A percentile compares a stretch with the other conserved stretches of the same genome.
These are phyloP conservation scores for Spathaspora hagerdaliae DNA, from an alignment of 805 yeast species.

Conservation along the genomic window DNA sequence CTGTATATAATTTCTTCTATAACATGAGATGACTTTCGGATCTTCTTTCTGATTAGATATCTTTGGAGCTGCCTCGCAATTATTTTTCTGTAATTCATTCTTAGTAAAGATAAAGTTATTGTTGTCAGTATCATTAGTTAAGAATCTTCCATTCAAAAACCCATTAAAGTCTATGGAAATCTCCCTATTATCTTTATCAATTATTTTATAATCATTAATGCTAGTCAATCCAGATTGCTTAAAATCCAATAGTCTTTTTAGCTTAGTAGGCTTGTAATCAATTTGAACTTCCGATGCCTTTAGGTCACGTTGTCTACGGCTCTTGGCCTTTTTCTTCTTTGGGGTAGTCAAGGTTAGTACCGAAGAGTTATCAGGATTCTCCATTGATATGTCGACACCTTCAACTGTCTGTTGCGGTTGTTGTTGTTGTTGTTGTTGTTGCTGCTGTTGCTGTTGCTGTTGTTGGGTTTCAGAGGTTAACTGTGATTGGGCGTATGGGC, in stretches of 20 bases:
- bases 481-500: background rate
- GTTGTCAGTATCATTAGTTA: constrained; percentile 39
- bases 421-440: constrained; percentile 1
- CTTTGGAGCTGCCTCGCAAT: background rate
- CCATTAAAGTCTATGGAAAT: constrained; percentile 26
- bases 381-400: background rate
- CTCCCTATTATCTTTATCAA: constrained; percentile 26
- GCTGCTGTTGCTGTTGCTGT: constrained; percentile 1
- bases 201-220: constrained; percentile 18
- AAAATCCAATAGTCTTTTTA: constrained; percentile 26
- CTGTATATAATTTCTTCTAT: constrained; percentile 41
- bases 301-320: constrained; percentile 7
- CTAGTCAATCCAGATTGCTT: constrained; percentile 12
- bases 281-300: constrained; percentile 16
- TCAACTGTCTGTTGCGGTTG: constrained; percentile 1
- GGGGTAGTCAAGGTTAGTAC: background rate
- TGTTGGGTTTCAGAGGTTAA: background rate
- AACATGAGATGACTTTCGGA: constrained; percentile 42
- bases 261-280: constrained; percentile 23
- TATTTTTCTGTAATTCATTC: constrained; percentile 6
- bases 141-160: constrained; percentile 40
- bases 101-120: constrained; percentile 24
- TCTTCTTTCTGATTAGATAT: constrained; percentile 10
- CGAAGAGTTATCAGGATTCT: background rate
- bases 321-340: constrained; percentile 7